phyloP scores from a whole-genome alignment of 345 rosid genomes.

The Psidium friedrichsthalianum region DNA sequence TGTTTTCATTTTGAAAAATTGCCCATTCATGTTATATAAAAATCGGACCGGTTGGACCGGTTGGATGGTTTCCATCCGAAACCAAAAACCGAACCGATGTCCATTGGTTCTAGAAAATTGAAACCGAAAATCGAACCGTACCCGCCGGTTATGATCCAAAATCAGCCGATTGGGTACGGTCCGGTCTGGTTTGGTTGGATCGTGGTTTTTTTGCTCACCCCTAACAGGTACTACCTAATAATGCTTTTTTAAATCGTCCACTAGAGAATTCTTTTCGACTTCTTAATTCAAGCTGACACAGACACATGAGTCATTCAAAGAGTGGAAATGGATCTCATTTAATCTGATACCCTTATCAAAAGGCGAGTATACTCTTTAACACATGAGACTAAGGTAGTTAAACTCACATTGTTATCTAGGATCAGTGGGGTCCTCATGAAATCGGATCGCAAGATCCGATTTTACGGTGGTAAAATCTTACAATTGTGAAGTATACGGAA shows the following conservation, averaged over 20 bases:
- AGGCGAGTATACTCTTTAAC: background rate
- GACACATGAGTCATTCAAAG: background rate
- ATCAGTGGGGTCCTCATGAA: background rate
- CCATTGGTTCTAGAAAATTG: no score
- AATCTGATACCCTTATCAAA: background rate
- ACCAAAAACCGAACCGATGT: no score
- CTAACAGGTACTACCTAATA: background rate
- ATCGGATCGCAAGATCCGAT: background rate
- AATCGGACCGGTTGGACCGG: no score
- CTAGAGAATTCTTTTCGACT: background rate
- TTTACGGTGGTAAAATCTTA: background rate
- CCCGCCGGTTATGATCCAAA: no score
- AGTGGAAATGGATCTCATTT: background rate
- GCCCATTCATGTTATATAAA: no score
- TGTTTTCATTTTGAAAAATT: no score
- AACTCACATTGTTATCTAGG: background rate
- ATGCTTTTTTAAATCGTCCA: background rate
- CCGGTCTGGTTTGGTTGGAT: no score
- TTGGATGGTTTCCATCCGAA: no score
- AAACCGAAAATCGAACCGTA: no score
- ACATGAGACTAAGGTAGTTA: background rate
- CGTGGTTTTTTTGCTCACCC: no score
- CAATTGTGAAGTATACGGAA: background rate
- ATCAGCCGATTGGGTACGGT: no score
- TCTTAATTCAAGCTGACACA: background rate